Conservation (phyloP, 805 yeast species). For the Yarrowia alimentaria region DNA sequence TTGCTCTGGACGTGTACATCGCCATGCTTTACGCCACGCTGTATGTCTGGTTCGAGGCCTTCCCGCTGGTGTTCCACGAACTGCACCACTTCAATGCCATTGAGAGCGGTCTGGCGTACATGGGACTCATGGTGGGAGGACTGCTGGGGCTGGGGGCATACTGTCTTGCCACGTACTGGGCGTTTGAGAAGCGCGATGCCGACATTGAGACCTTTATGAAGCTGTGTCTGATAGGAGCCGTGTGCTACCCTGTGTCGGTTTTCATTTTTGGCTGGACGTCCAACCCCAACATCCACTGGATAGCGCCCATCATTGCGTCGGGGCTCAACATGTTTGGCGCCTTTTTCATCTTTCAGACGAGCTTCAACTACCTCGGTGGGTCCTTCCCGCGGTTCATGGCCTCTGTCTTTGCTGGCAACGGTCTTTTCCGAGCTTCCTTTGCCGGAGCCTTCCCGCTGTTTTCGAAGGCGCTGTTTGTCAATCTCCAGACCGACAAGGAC, state of each 20-base stretch:
- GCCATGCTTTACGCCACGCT: conserved; percentile 51
- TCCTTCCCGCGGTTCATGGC: conserved; percentile 52
- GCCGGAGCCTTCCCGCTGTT: conserved; percentile 61
- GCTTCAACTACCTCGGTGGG: conserved; percentile 50
- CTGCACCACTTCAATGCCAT: conserved; percentile 47
- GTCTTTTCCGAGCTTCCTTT: conserved; percentile 47
- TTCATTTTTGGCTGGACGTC: conserved; percentile 55
- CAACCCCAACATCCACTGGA: conserved; percentile 47
- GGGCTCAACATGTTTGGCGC: conserved; percentile 44
- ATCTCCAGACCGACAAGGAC: conserved; percentile 36
- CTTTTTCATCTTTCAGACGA: conserved; percentile 52
- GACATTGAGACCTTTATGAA: conserved; percentile 8
- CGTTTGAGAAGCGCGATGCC: conserved; percentile 1
- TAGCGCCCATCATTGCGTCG: conserved; percentile 50
- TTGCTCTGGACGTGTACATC: conserved; percentile 49
- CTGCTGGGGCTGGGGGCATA: conserved; percentile 30
- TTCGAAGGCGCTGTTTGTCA: conserved; percentile 55
- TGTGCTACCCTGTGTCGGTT: conserved; percentile 46
- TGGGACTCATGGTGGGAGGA: conserved; percentile 47
- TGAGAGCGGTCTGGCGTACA: conserved; percentile 47
- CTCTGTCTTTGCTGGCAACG: conserved; percentile 57
- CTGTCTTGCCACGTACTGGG: conserved; percentile 13
- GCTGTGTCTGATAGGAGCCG: conserved; percentile 44
- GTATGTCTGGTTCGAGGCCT: conserved; percentile 58
- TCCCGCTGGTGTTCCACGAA: conserved; percentile 51